phyloP scores from a whole-genome alignment of 148 eudicot species.

The Camellia lanceoleosa region DNA sequence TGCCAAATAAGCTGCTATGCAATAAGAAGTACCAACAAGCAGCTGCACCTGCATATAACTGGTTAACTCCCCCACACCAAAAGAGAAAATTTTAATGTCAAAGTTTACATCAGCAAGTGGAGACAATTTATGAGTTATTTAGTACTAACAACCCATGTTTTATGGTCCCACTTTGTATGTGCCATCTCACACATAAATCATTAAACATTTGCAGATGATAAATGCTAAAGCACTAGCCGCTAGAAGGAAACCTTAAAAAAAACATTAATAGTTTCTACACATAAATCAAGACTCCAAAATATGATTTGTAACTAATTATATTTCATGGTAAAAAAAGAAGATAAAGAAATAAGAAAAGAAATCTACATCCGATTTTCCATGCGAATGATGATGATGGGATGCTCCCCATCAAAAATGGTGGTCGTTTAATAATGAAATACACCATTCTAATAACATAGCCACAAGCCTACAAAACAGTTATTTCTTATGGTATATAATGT shows the following conservation, averaged over 20 bases:
- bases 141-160: too few relatives aligned
- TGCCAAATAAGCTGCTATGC: background rate
- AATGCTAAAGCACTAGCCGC: background rate
- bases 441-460: too few relatives aligned
- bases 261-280: background rate
- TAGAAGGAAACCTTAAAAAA: background rate
- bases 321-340: background rate
- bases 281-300: background rate
- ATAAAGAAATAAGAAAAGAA: background rate
- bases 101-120: background rate
- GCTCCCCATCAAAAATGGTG: too few relatives aligned
- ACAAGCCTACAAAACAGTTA: too few relatives aligned
- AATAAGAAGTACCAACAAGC: background rate
- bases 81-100: background rate
- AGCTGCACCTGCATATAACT: background rate
- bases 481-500: too few relatives aligned
- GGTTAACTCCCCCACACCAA: background rate
- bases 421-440: too few relatives aligned
- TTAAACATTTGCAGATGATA: background rate
- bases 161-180: background rate
- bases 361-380: too few relatives aligned
- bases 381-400: too few relatives aligned
- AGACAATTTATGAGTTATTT: too few relatives aligned
- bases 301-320: background rate
- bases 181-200: background rate